Evolutionary conservation across 1,284 basidiomycete species (phyloP), one percentile per base, ranked within the genome.

Genomic region (Ganoderma meredithae): DNA sequence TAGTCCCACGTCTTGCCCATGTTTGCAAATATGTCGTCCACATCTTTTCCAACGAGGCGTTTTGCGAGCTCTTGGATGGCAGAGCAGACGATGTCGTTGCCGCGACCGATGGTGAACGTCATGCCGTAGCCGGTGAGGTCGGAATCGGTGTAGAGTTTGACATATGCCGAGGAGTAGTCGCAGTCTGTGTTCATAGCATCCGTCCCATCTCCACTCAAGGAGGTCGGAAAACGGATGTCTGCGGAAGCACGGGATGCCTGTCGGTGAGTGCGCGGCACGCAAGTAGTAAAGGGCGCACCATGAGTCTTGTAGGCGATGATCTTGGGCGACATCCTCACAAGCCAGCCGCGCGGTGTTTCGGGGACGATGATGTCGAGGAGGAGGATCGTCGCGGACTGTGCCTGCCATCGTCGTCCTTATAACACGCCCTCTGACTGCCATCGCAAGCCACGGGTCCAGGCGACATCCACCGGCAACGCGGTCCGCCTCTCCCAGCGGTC

Each of bases 91-190:
- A 97, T 95, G 70, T 98, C 97, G 78, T 97, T 98, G 33, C 96
- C 96, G 52, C 95, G 90, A 5, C 96, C 96, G 75, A 97, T 97
- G n/a, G 96, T 97, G 80, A 98, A 98, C 15, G 96, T 97, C 96
- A 97, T 96, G 63, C 96, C 96, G 75, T 95, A 90, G 40, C 96
- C 95, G 64, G 90, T 86, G 60, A 96, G 88, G 64, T 89, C 86
- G 5, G 86, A 82, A 63, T 90, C 85, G 3, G 96, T 96, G 74
- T 88, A 83, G 66, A 98, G 83, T 10, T 89, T 88, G 59, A 98
- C 85, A 79, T 98, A 98, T 1, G 96, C 96, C 0, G 95, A 94
- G 1, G 94, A 96, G 82, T 98, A 98, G 81, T 98, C 95, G 81
- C 96, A 97, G 68, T 95, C 94, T 52, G 93, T 94, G 81, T 97